Percentiles rank a stretch among this genome's conserved stretches.
Evolutionary conservation across 2,329 filamentous ascomycete genomes (phyloP).

Genomic region (Aquanectria penicillioides): DNA sequence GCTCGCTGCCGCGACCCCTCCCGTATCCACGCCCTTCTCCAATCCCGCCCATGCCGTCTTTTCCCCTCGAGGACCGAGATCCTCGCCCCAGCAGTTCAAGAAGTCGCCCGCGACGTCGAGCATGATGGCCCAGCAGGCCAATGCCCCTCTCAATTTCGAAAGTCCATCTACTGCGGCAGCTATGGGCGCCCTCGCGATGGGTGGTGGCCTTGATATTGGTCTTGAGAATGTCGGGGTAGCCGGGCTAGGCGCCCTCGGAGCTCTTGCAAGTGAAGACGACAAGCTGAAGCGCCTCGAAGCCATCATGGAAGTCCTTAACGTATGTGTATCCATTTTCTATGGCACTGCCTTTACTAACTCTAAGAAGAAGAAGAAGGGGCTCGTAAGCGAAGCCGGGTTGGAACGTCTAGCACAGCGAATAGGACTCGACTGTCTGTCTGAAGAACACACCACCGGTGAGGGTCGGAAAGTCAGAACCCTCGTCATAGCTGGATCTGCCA

Average conservation of each 20-base stretch:
- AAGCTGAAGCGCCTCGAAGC: slow-evolving; percentile 63
- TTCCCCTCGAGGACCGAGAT: slow-evolving; percentile 66
- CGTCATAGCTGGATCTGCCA: slow-evolving; percentile 69
- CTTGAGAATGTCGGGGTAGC: slow-evolving; percentile 62
- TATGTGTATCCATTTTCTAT: slow-evolving; percentile 41
- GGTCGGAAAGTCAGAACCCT: slow-evolving; percentile 64
- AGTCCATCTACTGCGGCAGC: slow-evolving; percentile 72
- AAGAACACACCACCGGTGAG: slow-evolving; percentile 58
- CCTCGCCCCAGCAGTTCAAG: slow-evolving; percentile 72
- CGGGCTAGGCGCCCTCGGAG: slow-evolving; percentile 54
- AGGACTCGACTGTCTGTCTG: slow-evolving; percentile 73
- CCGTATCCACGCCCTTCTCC: slow-evolving; percentile 75
- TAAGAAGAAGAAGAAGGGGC: slow-evolving; percentile 60
- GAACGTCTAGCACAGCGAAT: slow-evolving; percentile 74
- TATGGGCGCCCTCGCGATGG: slow-evolving; percentile 65
- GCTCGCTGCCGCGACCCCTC: slow-evolving; percentile 67
- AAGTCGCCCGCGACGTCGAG: slow-evolving; percentile 68
- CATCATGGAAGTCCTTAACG: slow-evolving; percentile 61
- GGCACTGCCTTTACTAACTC: slow-evolving; percentile 10
- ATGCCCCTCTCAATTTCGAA: slow-evolving; percentile 66
- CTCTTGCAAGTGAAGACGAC: slow-evolving; percentile 62
- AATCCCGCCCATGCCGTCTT: slow-evolving; percentile 66
- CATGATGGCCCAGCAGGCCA: slow-evolving; percentile 57
- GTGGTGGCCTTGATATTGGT: slow-evolving; percentile 60
- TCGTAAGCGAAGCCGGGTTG: slow-evolving; percentile 80